Evolutionary conservation across 148 eudicot genomes (phyloP).

Genomic region (Persicaria maculosa): DNA sequence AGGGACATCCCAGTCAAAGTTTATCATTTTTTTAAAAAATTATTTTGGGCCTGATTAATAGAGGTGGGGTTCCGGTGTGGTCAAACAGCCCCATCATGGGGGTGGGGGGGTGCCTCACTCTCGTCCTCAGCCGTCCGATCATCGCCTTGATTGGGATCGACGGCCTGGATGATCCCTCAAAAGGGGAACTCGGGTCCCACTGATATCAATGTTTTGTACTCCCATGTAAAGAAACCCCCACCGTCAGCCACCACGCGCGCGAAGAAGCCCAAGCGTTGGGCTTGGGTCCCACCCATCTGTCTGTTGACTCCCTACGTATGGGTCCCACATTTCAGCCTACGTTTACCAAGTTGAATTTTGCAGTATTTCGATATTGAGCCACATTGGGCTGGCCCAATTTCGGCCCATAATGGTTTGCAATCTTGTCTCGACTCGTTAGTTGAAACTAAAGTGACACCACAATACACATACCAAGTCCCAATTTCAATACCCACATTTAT

Average conservation of each 20-base stretch:
- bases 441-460: no score
- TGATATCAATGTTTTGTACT: slow-evolving; percentile 9
- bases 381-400: neutral
- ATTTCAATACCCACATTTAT: no score
- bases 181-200: slow-evolving; percentile 12
- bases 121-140: slow-evolving; percentile 16
- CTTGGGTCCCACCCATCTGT: no score
- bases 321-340: neutral
- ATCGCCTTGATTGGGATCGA: neutral
- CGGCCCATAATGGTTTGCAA: neutral
- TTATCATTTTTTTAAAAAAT: neutral
- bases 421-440: no score
- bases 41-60: neutral
- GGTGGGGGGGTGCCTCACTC: slow-evolving; percentile 24
- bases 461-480: no score
- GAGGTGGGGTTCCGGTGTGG: slow-evolving; percentile 13
- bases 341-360: neutral
- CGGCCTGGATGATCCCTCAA: neutral
- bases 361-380: neutral
- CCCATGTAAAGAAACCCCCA: neutral
- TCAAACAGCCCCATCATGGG: slow-evolving; percentile 29
- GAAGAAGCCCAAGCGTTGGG: neutral
- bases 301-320: neutral
- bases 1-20: slow-evolving; percentile 44
- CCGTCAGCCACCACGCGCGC: neutral